Evolutionary conservation across 2,329 filamentous ascomycete genomes (phyloP).

Genomic region (Diplodia corticola): DNA sequence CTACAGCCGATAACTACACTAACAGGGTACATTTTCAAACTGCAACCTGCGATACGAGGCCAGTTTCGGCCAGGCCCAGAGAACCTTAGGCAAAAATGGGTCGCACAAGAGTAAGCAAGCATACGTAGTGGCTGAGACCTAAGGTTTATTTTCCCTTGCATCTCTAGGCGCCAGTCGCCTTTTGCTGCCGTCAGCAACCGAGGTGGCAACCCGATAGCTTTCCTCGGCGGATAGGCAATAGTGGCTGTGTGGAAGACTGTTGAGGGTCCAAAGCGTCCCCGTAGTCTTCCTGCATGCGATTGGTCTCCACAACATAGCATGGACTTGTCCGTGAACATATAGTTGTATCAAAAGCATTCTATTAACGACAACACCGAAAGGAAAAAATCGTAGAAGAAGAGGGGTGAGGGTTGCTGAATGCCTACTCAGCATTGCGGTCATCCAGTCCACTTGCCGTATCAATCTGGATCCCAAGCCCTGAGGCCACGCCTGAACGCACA

Average conservation of each 20-base stretch:
- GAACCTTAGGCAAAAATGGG: too few species aligned
- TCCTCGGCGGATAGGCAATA: background rate
- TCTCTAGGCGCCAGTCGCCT: background rate
- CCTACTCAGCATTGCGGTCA: background rate
- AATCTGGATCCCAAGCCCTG: background rate
- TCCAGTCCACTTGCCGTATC: background rate
- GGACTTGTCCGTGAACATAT: background rate
- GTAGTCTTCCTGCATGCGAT: background rate
- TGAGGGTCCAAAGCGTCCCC: background rate
- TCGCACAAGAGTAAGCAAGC: too few species aligned
- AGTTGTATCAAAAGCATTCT: background rate
- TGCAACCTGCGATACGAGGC: background rate
- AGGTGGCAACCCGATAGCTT: background rate
- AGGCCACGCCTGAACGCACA: too few species aligned
- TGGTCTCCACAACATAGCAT: background rate
- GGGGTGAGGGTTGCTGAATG: background rate
- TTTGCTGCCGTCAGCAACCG: background rate
- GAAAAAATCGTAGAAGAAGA: background rate
- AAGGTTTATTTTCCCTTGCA: too few species aligned
- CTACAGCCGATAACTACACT: background rate
- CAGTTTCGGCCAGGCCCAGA: background rate
- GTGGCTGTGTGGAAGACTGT: background rate
- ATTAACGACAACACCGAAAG: background rate
- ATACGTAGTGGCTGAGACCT: too few species aligned
- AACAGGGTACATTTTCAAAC: background rate